Conservation (phyloP, 768 basidiomycete genomes). For the Cystofilobasidium capitatum region DNA sequence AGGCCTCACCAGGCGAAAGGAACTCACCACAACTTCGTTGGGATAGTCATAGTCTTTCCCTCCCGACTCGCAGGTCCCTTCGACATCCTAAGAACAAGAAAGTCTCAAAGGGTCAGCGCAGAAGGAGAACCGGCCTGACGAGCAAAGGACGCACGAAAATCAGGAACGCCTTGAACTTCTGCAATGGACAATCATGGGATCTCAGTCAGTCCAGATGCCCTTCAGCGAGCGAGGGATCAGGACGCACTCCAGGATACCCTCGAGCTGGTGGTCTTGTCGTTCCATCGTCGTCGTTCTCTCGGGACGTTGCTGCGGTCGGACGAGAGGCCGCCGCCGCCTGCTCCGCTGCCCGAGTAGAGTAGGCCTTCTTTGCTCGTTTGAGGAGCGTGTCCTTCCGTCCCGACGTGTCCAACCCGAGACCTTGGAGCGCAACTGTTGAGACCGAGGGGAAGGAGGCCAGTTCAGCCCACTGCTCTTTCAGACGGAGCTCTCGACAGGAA, state of each 20-base stretch:
- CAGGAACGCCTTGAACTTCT: constrained; percentile 61
- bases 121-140: neutral
- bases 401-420: constrained; percentile 36
- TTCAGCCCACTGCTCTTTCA: neutral
- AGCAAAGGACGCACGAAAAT: constrained; percentile 45
- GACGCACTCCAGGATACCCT: constrained; percentile 2
- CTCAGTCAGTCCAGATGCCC: constrained; percentile 19
- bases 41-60: constrained; percentile 71
- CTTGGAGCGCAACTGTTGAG: constrained; percentile 29
- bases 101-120: neutral
- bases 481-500: neutral
- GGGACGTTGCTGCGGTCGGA: neutral
- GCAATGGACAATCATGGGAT: neutral
- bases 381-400: constrained; percentile 42
- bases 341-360: neutral
- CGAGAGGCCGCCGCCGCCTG: neutral
- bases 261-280: neutral
- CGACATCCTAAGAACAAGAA: constrained; percentile 50
- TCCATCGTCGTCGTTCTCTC: constrained; percentile 1
- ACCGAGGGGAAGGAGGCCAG: neutral
- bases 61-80: constrained; percentile 59
- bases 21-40: constrained; percentile 87
- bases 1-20: constrained; percentile 10
- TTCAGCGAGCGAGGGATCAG: too few relatives aligned
- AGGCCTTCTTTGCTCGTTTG: constrained; percentile 32